Evolutionary conservation across 306 rosid genomes (phyloP), one percentile per base, ranked within the genome.

Genomic region (Pueraria montana): DNA sequence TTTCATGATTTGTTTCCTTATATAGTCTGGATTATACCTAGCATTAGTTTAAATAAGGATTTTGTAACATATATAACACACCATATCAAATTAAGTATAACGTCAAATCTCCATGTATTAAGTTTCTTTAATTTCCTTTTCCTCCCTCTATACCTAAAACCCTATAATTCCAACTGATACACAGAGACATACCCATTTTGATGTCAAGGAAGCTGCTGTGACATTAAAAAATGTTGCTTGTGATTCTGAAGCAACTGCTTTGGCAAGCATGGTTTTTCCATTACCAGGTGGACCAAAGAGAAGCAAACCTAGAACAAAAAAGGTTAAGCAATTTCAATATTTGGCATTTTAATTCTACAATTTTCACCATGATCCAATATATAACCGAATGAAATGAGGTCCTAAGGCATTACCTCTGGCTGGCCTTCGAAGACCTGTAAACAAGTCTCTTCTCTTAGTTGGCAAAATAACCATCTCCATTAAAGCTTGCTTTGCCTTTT

Each of bases 391-490:
- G 45, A 4, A 30, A 17, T 18, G 7, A 30, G 71, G 46, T 34
- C 71, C 79, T 48, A 85, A 55, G 85, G 84, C 43, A 86, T 63
- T 83, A 93, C 98, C 99, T 91, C 88, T 91, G 55, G 98, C 98
- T 13, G 99, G 97, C 87, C 94, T 93, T 67, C 99, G 88, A 82
- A 96, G 99, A 81, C 99, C 98, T 36, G 99, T 96, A 84, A 96
- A 96, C 78, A 96, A 86, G 74, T 96, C 98, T 85, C 96, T 91
- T 88, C 99, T 90, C 88, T 96, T 96, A 36, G 97, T 90, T 32
- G 99, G 99, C 79, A 96, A 92, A 88, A 96, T 96, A 82, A 96
- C 97, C 99, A 96, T 96, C 88, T 96, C 98, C 97, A 93, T 88
- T 77, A 96, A 85, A 73, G 99, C 91, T 87, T 94, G 95, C 86